Evolutionary conservation across 2,329 filamentous ascomycete species (phyloP), one percentile per base, ranked within the genome.

Genomic region (Fusarium brevicatenulatum): DNA sequence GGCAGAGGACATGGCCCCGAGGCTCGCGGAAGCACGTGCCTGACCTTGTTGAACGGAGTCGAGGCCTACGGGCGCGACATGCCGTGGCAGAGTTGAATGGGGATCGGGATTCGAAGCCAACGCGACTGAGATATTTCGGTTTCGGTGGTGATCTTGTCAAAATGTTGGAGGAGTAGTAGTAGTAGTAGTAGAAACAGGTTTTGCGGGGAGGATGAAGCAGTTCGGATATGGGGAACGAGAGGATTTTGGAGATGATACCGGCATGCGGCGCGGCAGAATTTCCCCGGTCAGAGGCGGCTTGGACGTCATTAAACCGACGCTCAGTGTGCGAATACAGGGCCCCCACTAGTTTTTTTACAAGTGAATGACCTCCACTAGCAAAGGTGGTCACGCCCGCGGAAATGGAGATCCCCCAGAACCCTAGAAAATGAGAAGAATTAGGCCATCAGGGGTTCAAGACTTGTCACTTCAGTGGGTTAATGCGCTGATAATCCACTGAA

Each of bases 1-100:
- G 76, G 86, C 84, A 80, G 85, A 83, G 83, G 88, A 85, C 87
- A 90, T 90, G 83, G 84, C 86, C 65, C 44, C 64, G 40, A 56
- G 64, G 68, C 44, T 66, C 58, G 37, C 65, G 61, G 56, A 71
- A 72, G 74, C 70, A 72, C 76, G 73, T 71, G 73, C 77, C 76
- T 72, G 77, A 61, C 55, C 65, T 73, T 70, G 66, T 46, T 63
- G 63, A 36, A 58, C 44, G 64, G 43, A 50, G 61, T 59, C 61
- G 65, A 53, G 58, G 70, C 59, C 71, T 75, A 74, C 64, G 66
- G 72, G 66, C 59, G 67, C 60, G 76, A 75, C 77, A 78, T 78
- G 72, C 76, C 76, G 76, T 66, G 63, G 65, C 49, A 66, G 55
- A 36, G 28, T 50, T 23, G 59, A 63, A 30, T 36, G 50, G 46